Base-by-base conservation (phyloP, 257 asterid species). In the Rubia yunnanensis region DNA sequence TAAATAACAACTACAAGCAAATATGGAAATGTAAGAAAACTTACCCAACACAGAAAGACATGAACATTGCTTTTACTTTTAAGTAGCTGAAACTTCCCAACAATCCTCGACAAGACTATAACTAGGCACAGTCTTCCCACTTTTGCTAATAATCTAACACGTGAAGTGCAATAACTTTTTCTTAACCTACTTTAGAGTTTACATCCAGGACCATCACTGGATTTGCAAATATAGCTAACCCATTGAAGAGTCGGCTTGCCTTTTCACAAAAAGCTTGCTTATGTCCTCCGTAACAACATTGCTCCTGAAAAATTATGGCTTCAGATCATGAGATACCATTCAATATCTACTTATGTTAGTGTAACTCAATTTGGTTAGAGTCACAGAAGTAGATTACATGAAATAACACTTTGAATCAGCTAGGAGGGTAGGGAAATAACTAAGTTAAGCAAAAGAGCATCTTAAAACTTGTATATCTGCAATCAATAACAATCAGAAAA, bases 251-350 rank as follows among this genome's bases (percentile, higher is more conserved):
- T 72, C 53, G 52, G 73, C 66, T 20, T 60, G 44, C 80, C 73
- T 85, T 76, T 82, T 81, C 77, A 80, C 88, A 69, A 91, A 91
- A 59, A 91, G 84, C 84, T 86, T 91, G 87, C 77, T 85, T 61
- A 91, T 76, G 81, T 91, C 96, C 76, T 91, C 96, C 0, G 98
- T 91, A 32, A 85, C 98, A 24, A 91, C 62, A 61, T 91, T 91
- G 87, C 96, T 88, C 94, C 96, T 91, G 89, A 70, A 76, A 75
- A n/a, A 75, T 52, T 48, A 49, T 32, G 7, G 52, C 26, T 55
- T 0, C 31, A 54, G 49, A 39, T n/a, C 36, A 70, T 55, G 41
- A 73, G 44, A 65, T 36, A 58, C 34, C 69, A 60, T 48, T 38
- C 70, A 69, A 58, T 34, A 26, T 26, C 36, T n/a, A 38, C 7